Base-by-base conservation (phyloP, 139 green algal genomes). In the Coelastrella sp. region DNA sequence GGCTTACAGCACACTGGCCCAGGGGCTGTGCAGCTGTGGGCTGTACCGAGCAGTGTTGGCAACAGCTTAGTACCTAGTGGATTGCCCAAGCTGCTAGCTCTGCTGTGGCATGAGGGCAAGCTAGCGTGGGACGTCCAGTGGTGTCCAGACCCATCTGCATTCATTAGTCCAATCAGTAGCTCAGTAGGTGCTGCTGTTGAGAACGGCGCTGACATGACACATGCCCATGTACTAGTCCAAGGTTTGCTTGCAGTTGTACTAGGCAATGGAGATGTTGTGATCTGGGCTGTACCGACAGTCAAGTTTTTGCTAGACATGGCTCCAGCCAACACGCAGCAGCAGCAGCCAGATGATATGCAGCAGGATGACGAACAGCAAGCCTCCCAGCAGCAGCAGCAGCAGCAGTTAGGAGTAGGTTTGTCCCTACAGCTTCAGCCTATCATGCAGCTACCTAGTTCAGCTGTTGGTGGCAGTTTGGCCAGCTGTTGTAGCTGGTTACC, bases 211-310 rank as follows among this genome's bases (percentile, higher is more conserved):
- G n/a, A 58, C 5, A 58, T 32, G 60, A 58, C 56, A 76, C 73
- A 17, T 58, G n/a, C 7, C 3, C 73, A 56, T 5, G 66, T 91
- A 10, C 80, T 75, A 8, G 60, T 90, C 60, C 73, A 96, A 32
- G 95, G 95, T 4, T 19, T 97, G 61, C 90, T 97, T 56, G 95
- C 95, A 57, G 91, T 93, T 19, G 92, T 92, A 2, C 82, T 96
- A 16, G 95, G 93, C 4, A 92, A 97, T 20, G 95, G 95, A 54
- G 92, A 83, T 54, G 73, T 97, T 7, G 13, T 82, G 0, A 76
- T 97, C 57, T 92, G 91, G 75, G 87, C 85, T 14, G 93, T 97
- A 23, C 95, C 95, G 0, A 74, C 68, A 3, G 68, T 88, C 4
- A 8, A 56, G 20, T 71, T 77, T n/a, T 17, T 91, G 64, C 13